Percentiles rank a stretch among this genome's conserved stretches.
Conservation (phyloP, 345 rosid genomes). For the Eucalyptus sideroxylon region DNA sequence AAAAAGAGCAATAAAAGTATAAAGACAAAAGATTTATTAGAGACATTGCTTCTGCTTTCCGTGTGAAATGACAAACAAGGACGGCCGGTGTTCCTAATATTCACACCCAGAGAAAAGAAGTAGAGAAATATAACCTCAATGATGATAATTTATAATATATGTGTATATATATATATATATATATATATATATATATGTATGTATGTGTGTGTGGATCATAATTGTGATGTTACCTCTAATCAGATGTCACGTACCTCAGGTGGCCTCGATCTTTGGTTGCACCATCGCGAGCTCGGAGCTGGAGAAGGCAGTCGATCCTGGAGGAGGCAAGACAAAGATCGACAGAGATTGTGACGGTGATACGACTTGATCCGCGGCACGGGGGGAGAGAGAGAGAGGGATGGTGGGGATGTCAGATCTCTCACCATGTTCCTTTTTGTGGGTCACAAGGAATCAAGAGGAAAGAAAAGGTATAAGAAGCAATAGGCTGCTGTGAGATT, state of each 20-base stretch:
- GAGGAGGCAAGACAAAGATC: neutral
- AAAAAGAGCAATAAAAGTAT: neutral
- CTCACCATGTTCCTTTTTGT: neutral
- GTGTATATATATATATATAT: neutral
- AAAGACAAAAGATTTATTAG: neutral
- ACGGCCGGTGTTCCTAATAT: neutral
- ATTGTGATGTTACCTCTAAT: neutral
- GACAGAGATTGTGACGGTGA: neutral
- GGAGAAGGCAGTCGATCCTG: neutral
- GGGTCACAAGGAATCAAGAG: neutral
- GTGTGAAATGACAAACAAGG: neutral
- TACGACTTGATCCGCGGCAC: neutral
- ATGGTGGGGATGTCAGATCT: neutral
- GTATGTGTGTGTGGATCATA: neutral
- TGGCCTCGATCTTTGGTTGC: neutral
- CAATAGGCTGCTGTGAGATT: no score
- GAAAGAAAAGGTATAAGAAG: neutral
- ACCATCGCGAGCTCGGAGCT: neutral
- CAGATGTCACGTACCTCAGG: no score
- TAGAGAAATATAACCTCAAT: neutral
- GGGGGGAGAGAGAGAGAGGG: neutral
- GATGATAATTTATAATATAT: neutral
- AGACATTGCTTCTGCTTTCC: neutral
- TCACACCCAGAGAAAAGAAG: neutral
- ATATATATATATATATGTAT: fast-evolving